phyloP scores from a whole-genome alignment of 202 grass and related monocot genomes.

The Musa balbisiana region DNA sequence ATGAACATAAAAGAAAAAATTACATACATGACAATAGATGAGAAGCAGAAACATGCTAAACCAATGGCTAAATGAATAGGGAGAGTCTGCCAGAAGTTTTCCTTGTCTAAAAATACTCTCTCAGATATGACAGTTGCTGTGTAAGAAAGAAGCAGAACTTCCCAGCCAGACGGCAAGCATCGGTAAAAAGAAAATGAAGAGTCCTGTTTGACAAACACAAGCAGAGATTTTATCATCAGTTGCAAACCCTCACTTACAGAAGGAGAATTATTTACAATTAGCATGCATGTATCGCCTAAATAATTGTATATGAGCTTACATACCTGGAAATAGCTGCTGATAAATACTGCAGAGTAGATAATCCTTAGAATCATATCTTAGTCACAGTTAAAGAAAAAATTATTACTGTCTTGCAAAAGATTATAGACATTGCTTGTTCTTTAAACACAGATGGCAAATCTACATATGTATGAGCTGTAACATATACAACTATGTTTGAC shows the following conservation, averaged over 20 bases:
- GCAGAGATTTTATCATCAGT: not conserved
- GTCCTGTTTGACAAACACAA: conserved; percentile 32
- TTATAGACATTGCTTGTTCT: conserved; percentile 6
- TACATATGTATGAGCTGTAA: not conserved
- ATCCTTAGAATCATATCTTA: conserved; percentile 91
- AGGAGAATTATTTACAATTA: not conserved
- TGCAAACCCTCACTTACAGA: not conserved
- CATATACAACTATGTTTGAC: not conserved
- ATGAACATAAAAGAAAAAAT: not conserved
- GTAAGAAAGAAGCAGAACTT: conserved; percentile 64
- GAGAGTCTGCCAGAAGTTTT: conserved; percentile 64
- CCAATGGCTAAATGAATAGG: conserved; percentile 71
- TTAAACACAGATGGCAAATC: not conserved
- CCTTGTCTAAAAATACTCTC: conserved; percentile 55
- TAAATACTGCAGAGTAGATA: conserved; percentile 68
- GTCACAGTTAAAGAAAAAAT: conserved; percentile 39
- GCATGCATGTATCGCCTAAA: not conserved
- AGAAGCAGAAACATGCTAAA: conserved; percentile 54
- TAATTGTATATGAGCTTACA: not conserved
- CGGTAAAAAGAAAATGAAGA: conserved; percentile 55
- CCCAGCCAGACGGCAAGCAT: conserved; percentile 78
- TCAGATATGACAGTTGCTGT: conserved; percentile 61
- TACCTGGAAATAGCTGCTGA: conserved; percentile 87
- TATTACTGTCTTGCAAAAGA: not conserved
- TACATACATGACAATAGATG: conserved; percentile 63